phyloP scores from a whole-genome alignment of 306 rosid species.

The Corylus avellana region DNA sequence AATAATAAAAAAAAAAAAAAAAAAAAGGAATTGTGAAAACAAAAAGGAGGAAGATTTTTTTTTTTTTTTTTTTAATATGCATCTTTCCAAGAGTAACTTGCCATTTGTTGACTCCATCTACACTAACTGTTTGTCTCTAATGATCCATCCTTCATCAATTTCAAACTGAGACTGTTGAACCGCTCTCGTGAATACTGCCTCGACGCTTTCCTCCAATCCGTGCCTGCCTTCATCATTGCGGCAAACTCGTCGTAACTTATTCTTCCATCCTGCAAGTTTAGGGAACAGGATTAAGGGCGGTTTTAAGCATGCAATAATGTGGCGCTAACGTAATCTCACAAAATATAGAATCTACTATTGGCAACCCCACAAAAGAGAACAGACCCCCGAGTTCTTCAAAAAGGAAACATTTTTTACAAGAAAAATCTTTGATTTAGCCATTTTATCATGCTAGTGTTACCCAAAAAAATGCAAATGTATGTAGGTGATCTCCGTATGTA shows the following conservation, averaged over 20 bases:
- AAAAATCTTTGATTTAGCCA: not conserved
- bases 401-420: not conserved
- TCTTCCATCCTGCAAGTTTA: constrained; percentile 72
- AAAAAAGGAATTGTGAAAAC: constrained; percentile 37
- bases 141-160: constrained; percentile 75
- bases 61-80: constrained; percentile 24
- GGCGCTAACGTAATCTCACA: not conserved
- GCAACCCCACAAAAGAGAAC: not conserved
- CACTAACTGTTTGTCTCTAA: constrained; percentile 41
- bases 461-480: not conserved
- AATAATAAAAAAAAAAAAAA: not conserved
- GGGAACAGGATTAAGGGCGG: constrained; percentile 12
- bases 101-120: constrained; percentile 32
- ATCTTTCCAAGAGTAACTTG: constrained; percentile 26
- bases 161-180: constrained; percentile 76
- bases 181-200: constrained; percentile 94
- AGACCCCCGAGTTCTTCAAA: not conserved
- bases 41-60: not conserved
- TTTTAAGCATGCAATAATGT: constrained; percentile 15
- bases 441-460: not conserved
- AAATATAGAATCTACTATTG: not conserved
- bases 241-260: constrained; percentile 89
- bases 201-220: constrained; percentile 98
- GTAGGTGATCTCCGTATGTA: not conserved
- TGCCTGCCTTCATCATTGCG: constrained; percentile 95